Percentiles rank a stretch among this genome's conserved stretches.
These are phyloP conservation scores for Diospyros lotus DNA, from an alignment of 148 eudicot genomes.

Conservation along the genomic window DNA sequence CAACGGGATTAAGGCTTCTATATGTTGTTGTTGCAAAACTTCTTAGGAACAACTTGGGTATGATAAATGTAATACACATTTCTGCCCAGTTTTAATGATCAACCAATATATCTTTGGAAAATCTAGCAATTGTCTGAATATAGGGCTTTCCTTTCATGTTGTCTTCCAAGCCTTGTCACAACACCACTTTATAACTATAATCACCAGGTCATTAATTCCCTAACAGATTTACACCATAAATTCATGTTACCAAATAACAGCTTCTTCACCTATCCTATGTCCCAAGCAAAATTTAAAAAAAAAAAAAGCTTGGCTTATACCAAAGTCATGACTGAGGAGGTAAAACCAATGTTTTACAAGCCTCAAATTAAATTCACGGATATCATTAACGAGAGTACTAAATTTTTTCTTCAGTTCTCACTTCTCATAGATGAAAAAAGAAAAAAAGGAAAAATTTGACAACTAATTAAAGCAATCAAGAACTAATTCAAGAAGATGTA, in stretches of 20 bases:
- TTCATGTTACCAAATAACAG: neutral
- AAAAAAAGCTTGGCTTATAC: neutral
- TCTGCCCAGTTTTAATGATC: too few species aligned
- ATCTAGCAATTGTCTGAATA: too few species aligned
- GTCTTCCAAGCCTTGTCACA: too few species aligned
- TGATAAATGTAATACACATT: too few species aligned
- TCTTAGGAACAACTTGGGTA: too few species aligned
- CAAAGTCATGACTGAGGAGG: neutral
- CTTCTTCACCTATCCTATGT: neutral
- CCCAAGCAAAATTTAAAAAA: neutral
- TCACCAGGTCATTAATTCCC: neutral
- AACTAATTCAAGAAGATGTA: too few species aligned
- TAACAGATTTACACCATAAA: neutral
- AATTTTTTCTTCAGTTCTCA: constrained; percentile 4
- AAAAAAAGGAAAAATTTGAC: neutral
- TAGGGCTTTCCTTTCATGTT: too few species aligned
- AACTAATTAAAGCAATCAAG: too few species aligned
- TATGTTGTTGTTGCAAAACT: too few species aligned
- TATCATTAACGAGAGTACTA: neutral
- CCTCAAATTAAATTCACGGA: neutral
- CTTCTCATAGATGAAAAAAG: neutral
- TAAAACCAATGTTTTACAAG: neutral
- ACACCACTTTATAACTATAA: neutral
- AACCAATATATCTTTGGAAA: too few species aligned
- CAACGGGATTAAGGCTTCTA: too few species aligned